Evolutionary conservation across 805 yeast species (phyloP), one percentile per base, ranked within the genome.

Genomic region (Candida gorgasii): DNA sequence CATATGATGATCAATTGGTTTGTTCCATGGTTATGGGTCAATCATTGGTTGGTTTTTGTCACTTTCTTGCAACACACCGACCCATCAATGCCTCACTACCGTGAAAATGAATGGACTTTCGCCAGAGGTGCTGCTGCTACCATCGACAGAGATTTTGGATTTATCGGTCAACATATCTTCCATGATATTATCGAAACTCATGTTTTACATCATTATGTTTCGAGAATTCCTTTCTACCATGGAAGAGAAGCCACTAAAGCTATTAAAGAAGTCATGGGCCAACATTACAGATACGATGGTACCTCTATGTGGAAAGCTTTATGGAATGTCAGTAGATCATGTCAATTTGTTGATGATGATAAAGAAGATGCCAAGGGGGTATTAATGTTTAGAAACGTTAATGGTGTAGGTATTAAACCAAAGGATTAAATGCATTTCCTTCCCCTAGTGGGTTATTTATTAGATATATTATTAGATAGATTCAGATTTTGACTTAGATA

Each of bases 311-410:
- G 80, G 79, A 49, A 55, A 18, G 62, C 78, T 18, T 62, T 79
- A 48, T 79, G 85, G 85, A 73, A 75, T 48, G 66, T 72, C 49
- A 65, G 75, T 39, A 78, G 90, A 63, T 49, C 73, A 46, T 84
- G 90, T 63, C 87, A 82, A 64, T 84, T 76, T 51, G 86, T 84
- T 42, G 88, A 81, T 47, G 72, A 64, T 46, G 87, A 84, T 53
- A 45, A 42, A 14, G 61, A 51, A 37, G 55, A 57, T 16, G 53
- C 51, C 36, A 43, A 46, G 19, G 88, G 88, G 47, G 80, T 85
- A 49, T 62, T 68, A 63, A 80, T 80, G 86, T 80, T 67, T 58
- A 79, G 86, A 76, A 80, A 80, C 57, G 64, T 68, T 48, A 80
- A 80, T 54, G 66, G 67, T n/a, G 57, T 76, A 36, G 90, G 90